Evolutionary conservation across 768 basidiomycete species (phyloP), one percentile per base, ranked within the genome.

Genomic region (Lactarius hatsudake): DNA sequence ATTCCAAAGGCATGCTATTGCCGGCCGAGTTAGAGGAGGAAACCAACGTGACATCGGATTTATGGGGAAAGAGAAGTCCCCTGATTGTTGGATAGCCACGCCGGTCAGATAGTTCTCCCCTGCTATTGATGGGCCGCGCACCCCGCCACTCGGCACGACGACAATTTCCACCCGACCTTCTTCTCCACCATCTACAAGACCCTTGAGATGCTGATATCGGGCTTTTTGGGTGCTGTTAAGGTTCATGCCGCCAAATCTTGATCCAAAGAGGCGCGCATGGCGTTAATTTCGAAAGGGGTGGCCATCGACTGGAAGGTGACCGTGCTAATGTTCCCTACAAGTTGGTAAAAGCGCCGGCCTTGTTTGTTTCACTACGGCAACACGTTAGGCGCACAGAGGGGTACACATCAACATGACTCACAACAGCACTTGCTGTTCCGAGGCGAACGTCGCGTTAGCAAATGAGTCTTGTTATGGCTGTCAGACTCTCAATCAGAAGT

Each of bases 121-220:
- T 23, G 62, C 48, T 28, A 17, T 42, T 34, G 69, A 59, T 3
- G 66, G n/a, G 28, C 69, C 61, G 9, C 64, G 45, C 38, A 70
- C 62, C 15, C 62, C 66, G 10, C 69, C 69, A 30, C 67, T 59
- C 23, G 69, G 69, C 34, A 68, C 69, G 45, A 68, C 61, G 34
- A 70, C 66, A 13, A 64, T 64, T 48, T 70, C 66, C 32, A 68
- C 45, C 66, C 69, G 68, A 23, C 69, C 69, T 56, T 63, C 69
- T 45, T 70, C 62, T 30, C 69, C 69, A 15, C 48, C 42, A 23
- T 69, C 69, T 18, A 69, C 69, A 15, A 69, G 45, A 7, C 57
- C 58, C 43, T 67, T 69, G 30, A 68, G 67, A 18, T 69, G 61
- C n/a, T 63, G 28, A 36, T 68, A 70, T 59, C 64, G 62, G 6